Conservation (phyloP, 2,329 filamentous ascomycete species). For the Calonectria fujianensis region DNA sequence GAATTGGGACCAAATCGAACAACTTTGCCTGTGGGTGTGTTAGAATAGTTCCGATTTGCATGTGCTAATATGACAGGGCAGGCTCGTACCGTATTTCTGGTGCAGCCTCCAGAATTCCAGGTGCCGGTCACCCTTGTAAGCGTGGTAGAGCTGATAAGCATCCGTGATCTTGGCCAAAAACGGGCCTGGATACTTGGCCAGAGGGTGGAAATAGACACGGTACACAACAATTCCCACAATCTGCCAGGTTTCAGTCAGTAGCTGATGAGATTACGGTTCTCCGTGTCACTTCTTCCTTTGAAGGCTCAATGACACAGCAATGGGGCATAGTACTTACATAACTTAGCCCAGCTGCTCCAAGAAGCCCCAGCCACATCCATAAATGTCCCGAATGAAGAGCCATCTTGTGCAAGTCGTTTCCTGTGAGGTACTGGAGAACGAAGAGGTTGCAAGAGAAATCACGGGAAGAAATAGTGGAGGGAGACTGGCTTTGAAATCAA, state of each 20-base stretch:
- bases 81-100: slow-evolving; percentile 77
- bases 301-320: neutral
- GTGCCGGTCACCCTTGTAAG: slow-evolving; percentile 84
- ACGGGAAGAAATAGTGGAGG: slow-evolving; percentile 12
- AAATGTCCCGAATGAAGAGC: slow-evolving; percentile 59
- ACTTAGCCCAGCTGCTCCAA: slow-evolving; percentile 59
- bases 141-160: slow-evolving; percentile 81
- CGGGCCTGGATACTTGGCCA: slow-evolving; percentile 79
- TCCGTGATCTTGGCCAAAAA: slow-evolving; percentile 78
- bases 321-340: slow-evolving; percentile 63
- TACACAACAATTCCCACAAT: slow-evolving; percentile 69
- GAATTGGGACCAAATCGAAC: slow-evolving; percentile 88
- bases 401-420: slow-evolving; percentile 50
- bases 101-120: slow-evolving; percentile 83
- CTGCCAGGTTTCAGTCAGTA: slow-evolving; percentile 52
- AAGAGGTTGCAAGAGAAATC: neutral
- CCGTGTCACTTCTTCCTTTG: neutral
- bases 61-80: neutral
- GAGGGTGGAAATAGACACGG: slow-evolving; percentile 77
- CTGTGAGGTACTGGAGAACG: slow-evolving; percentile 14
- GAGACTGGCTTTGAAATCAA: neutral
- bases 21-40: slow-evolving; percentile 68
- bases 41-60: slow-evolving; percentile 7
- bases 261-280: neutral
- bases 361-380: slow-evolving; percentile 63